Percentiles rank a stretch among this genome's conserved stretches.
These are phyloP conservation scores for Cadophora sp. DNA, from an alignment of 2,329 filamentous ascomycete genomes.

Conservation along the genomic window DNA sequence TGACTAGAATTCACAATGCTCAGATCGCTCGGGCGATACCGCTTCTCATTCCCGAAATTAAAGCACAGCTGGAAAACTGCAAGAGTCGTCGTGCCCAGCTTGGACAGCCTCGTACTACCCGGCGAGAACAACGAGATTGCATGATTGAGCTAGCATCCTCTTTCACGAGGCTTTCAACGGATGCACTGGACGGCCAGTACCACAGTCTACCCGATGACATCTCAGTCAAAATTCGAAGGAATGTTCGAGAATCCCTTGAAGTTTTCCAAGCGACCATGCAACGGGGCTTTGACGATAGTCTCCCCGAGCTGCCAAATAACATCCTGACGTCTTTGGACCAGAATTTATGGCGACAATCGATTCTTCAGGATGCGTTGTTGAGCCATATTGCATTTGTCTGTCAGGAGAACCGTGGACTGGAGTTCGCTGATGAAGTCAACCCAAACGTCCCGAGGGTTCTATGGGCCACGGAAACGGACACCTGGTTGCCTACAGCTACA, in stretches of 20 bases:
- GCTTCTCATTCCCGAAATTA: conserved; percentile 17
- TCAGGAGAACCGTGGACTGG: conserved; percentile 20
- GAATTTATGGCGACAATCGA: background rate
- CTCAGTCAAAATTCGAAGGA: conserved; percentile 21
- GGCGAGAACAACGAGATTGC: conserved; percentile 15
- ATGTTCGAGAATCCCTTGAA: conserved; percentile 17
- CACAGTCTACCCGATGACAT: conserved; percentile 17
- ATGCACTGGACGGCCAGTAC: conserved; percentile 29
- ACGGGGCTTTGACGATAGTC: background rate
- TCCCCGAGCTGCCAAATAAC: background rate
- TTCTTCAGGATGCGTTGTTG: background rate
- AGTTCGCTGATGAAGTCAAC: conserved; percentile 24
- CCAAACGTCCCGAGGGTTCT: conserved; percentile 16
- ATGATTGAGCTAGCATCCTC: conserved; percentile 20
- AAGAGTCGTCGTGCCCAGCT: conserved; percentile 6
- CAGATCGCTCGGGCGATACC: conserved; percentile 23
- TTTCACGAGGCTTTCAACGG: conserved; percentile 26
- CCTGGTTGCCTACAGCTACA: background rate
- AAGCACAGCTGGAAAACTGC: conserved; percentile 5
- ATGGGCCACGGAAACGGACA: background rate
- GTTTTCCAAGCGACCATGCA: conserved; percentile 1
- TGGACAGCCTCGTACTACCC: conserved; percentile 16
- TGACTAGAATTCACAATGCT: conserved; percentile 22
- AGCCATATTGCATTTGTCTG: background rate
- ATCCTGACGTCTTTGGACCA: background rate